A percentile compares a stretch with the other conserved stretches of the same genome.
Evolutionary conservation across 1,284 basidiomycete genomes (phyloP).

Genomic region (Thelephora terrestris): DNA sequence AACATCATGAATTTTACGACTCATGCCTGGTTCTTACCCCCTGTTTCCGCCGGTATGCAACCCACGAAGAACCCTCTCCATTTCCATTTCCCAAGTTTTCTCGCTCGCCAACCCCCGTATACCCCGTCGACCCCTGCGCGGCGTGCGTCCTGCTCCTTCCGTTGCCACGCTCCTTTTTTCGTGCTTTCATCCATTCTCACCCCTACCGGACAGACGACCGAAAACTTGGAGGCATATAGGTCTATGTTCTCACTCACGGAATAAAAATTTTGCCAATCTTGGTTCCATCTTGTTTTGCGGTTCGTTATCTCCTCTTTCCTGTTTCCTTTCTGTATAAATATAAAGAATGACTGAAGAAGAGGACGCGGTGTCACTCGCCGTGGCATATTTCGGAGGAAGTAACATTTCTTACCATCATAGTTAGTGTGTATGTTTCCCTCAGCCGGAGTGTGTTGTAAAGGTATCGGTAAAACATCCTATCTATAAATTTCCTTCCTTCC

Average conservation of each 20-base stretch:
- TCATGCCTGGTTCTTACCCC: neutral
- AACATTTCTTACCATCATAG: neutral
- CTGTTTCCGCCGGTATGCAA: neutral
- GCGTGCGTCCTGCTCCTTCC: no score
- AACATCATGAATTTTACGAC: neutral
- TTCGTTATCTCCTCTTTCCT: conserved; percentile 14
- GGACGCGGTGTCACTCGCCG: neutral
- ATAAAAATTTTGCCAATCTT: conserved; percentile 1
- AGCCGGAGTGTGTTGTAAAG: neutral
- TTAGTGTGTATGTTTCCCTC: neutral
- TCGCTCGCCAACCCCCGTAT: neutral
- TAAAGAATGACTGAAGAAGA: neutral
- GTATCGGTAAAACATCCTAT: neutral
- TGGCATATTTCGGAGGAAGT: neutral
- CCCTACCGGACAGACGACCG: no score
- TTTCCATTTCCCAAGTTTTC: neutral
- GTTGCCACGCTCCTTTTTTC: no score
- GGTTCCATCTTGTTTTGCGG: conserved; percentile 2
- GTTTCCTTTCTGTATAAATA: conserved; percentile 11
- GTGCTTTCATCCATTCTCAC: no score
- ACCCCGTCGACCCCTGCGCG: no score
- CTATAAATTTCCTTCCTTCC: neutral
- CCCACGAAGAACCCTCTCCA: neutral
- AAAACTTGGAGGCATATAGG: no score
- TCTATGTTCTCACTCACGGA: no score